Evolutionary conservation across 192 early-diverging fungal species (phyloP).

Genomic region (Podila epigama): DNA sequence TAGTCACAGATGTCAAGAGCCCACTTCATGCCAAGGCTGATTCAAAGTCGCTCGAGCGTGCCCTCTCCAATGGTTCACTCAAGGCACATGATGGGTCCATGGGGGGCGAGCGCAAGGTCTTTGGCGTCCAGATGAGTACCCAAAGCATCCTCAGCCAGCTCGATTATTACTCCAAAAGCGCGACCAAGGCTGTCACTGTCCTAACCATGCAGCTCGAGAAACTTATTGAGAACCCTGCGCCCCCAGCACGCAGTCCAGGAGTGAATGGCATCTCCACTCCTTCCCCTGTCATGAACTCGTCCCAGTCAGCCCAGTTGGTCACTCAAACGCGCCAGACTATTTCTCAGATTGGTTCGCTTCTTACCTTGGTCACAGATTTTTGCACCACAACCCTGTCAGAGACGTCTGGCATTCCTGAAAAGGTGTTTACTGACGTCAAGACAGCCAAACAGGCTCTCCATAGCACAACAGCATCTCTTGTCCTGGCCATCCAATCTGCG

Average conservation of each 20-base stretch:
- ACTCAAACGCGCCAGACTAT: slow-evolving; percentile 46
- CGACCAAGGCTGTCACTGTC: slow-evolving; percentile 38
- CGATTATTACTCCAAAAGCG: slow-evolving; percentile 49
- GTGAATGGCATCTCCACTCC: slow-evolving; percentile 8
- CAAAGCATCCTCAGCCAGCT: slow-evolving; percentile 45
- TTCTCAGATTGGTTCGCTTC: slow-evolving; percentile 49
- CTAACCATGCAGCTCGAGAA: slow-evolving; percentile 44
- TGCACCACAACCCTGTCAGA: slow-evolving; percentile 31
- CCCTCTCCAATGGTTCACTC: slow-evolving; percentile 25
- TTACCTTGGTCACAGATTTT: slow-evolving; percentile 48
- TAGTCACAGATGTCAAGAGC: slow-evolving; percentile 39
- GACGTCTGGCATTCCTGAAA: slow-evolving; percentile 43
- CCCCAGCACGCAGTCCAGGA: background rate
- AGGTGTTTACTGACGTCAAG: slow-evolving; percentile 56
- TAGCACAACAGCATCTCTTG: slow-evolving; percentile 66
- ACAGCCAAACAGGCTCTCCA: slow-evolving; percentile 67
- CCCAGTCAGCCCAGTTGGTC: slow-evolving; percentile 49
- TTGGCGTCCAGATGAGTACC: slow-evolving; percentile 36
- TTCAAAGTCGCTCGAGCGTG: background rate
- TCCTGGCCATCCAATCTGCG: slow-evolving; percentile 62
- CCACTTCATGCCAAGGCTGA: slow-evolving; percentile 11
- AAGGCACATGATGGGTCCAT: slow-evolving; percentile 8
- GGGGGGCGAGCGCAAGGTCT: slow-evolving; percentile 22
- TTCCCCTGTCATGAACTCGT: slow-evolving; percentile 38
- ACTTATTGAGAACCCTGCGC: slow-evolving; percentile 25